These are phyloP conservation scores for Aspergillus costaricaensis DNA, from an alignment of 2,329 filamentous ascomycete genomes.

Conservation along the genomic window DNA sequence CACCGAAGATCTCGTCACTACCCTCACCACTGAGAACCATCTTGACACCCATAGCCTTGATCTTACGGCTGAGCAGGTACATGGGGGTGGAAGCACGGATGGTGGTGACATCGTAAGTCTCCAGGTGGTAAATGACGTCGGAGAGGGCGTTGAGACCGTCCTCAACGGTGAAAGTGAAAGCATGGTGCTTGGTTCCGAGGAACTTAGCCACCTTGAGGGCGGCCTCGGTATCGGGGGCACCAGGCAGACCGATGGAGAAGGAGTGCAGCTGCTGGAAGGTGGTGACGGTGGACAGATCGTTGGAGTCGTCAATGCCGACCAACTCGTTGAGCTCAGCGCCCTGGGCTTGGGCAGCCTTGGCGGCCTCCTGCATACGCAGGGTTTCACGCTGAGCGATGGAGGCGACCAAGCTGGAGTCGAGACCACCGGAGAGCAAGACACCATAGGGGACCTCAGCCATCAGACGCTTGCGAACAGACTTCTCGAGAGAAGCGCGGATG, in stretches of 20 bases:
- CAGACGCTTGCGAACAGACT: conserved; percentile 88
- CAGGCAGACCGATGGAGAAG: conserved; percentile 95
- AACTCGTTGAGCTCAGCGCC: conserved; percentile 57
- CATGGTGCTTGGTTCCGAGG: conserved; percentile 95
- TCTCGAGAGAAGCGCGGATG: conserved; percentile 80
- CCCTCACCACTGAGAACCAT: conserved; percentile 98
- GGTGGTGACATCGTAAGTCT: conserved; percentile 97
- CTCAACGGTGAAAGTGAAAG: conserved; percentile 97
- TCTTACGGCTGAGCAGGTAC: conserved; percentile 97
- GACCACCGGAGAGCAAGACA: conserved; percentile 88
- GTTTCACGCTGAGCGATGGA: conserved; percentile 95
- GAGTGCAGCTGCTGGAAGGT: conserved; percentile 95
- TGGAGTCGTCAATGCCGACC: conserved; percentile 91
- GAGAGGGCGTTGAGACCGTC: conserved; percentile 95
- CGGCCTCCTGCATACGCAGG: conserved; percentile 68
- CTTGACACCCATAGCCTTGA: conserved; percentile 99
- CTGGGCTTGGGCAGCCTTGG: conserved; percentile 50
- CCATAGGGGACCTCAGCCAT: conserved; percentile 99
- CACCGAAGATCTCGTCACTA: conserved; percentile 96
- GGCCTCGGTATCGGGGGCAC: conserved; percentile 87
- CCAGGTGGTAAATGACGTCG: conserved; percentile 97
- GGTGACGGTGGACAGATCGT: conserved; percentile 84
- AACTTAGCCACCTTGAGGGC: conserved; percentile 93
- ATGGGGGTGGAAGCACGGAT: conserved; percentile 98
- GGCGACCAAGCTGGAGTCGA: conserved; percentile 93